Percentiles rank a stretch among this genome's conserved stretches.
Evolutionary conservation across 2,329 filamentous ascomycete species (phyloP).

Genomic region (Sporothrix pallida): DNA sequence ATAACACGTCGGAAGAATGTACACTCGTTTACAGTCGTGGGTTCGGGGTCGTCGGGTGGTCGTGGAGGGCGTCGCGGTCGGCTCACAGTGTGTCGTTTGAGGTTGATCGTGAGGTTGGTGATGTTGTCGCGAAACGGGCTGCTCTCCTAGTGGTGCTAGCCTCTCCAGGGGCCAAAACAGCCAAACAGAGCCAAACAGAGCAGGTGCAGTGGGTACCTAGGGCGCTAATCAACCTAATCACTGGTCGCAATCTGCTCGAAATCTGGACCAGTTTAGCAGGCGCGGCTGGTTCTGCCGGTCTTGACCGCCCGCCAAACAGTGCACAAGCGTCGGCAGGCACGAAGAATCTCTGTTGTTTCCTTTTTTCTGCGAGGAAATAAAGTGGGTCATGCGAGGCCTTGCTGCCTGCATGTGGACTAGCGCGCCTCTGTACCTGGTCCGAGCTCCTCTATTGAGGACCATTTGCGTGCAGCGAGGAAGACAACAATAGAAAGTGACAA

Average conservation of each 20-base stretch:
- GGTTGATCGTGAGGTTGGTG: slow-evolving; percentile 3
- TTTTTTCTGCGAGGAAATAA: not conserved
- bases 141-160: not conserved
- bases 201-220: too few relatives aligned
- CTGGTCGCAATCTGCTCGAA: too few relatives aligned
- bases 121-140: slow-evolving; percentile 6
- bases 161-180: not conserved
- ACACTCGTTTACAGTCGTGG: not conserved
- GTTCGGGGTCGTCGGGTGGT: not conserved
- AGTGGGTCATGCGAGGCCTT: not conserved
- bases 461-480: not conserved
- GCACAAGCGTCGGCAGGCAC: not conserved
- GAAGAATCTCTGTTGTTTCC: not conserved
- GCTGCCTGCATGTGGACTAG: slow-evolving; percentile 18
- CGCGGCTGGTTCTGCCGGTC: slow-evolving; percentile 32
- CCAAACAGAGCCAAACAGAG: too few relatives aligned
- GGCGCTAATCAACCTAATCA: too few relatives aligned
- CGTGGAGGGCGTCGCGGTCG: not conserved
- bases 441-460: slow-evolving; percentile 19
- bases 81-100: not conserved
- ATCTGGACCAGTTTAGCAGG: slow-evolving; percentile 4
- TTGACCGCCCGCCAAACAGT: slow-evolving; percentile 31
- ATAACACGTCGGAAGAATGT: not conserved
- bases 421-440: slow-evolving; percentile 3
- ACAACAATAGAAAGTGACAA: not conserved